A percentile compares a stretch with the other conserved stretches of the same genome.
phyloP scores from a whole-genome alignment of 2,329 filamentous ascomycete genomes.

The Sporothrix brasiliensis region DNA sequence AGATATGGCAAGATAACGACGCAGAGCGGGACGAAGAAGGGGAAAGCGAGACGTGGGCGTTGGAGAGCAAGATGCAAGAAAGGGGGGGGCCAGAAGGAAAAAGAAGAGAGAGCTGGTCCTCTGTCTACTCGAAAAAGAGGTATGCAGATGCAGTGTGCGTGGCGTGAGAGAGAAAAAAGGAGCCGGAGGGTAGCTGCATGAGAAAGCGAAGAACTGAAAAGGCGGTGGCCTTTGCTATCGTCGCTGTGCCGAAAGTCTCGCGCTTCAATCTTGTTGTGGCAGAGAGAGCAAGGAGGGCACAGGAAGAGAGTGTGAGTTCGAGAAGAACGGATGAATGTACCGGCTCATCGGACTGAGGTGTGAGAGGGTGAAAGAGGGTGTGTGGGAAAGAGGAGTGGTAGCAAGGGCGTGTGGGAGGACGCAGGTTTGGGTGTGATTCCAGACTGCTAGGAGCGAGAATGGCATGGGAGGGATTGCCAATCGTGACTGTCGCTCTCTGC shows the following conservation, averaged over 20 bases:
- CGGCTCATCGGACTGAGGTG: slow-evolving; percentile 41
- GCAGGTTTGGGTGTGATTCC: slow-evolving; percentile 36
- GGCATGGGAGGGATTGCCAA: slow-evolving; percentile 13
- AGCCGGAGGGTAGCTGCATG: slow-evolving; percentile 22
- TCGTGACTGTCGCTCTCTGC: neutral
- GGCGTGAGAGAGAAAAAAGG: neutral
- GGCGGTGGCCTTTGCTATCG: slow-evolving; percentile 22
- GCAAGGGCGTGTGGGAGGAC: slow-evolving; percentile 29
- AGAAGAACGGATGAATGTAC: slow-evolving; percentile 40
- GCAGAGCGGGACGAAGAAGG: neutral
- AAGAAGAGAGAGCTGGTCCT: slow-evolving; percentile 3
- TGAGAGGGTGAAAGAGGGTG: slow-evolving; percentile 35
- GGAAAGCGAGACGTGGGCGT: neutral
- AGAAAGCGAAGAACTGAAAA: slow-evolving; percentile 24
- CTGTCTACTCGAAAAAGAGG: slow-evolving; percentile 15
- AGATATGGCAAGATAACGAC: slow-evolving; percentile 22
- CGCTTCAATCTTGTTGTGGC: neutral
- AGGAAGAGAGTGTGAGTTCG: slow-evolving; percentile 34
- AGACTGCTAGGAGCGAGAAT: neutral
- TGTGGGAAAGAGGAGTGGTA: slow-evolving; percentile 32
- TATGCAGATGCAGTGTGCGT: slow-evolving; percentile 16
- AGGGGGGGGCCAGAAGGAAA: too few species aligned
- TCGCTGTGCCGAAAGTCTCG: neutral
- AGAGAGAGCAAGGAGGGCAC: slow-evolving; percentile 8
- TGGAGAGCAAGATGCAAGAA: neutral